A percentile compares a stretch with the other conserved stretches of the same genome.
Conservation (phyloP, 2,329 filamentous ascomycete species). For the Sclerotinia glacialis region DNA sequence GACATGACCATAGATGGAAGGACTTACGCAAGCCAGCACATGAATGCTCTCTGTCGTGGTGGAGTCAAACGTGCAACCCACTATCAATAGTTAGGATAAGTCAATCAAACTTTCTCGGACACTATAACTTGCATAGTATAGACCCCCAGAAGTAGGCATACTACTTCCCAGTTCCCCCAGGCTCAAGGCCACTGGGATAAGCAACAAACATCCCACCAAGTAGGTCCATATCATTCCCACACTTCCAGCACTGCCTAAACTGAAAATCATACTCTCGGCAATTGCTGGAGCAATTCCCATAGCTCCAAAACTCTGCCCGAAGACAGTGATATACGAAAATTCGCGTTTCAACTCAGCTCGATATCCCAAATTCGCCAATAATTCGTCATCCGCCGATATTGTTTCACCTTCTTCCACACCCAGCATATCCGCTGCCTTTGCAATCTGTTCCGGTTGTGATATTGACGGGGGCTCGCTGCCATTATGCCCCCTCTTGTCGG, state of each 20-base stretch:
- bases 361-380: conserved; percentile 37
- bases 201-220: conserved; percentile 35
- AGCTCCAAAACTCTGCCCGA: conserved; percentile 39
- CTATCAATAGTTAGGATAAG: conserved; percentile 19
- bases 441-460: conserved; percentile 6
- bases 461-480: neutral
- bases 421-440: conserved; percentile 7
- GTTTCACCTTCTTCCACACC: conserved; percentile 25
- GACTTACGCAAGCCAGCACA: conserved; percentile 40
- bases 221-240: conserved; percentile 40
- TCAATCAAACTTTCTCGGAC: neutral
- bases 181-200: conserved; percentile 38
- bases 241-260: conserved; percentile 35
- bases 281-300: conserved; percentile 40
- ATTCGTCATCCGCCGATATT: conserved; percentile 32
- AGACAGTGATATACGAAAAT: conserved; percentile 38
- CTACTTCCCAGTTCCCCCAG: conserved; percentile 38
- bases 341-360: conserved; percentile 38
- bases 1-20: neutral
- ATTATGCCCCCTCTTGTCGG: conserved; percentile 2
- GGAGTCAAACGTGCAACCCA: conserved; percentile 39
- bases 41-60: conserved; percentile 35
- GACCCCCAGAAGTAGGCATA: conserved; percentile 39
- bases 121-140: conserved; percentile 35
- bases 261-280: conserved; percentile 38